phyloP scores from a whole-genome alignment of 164 flowering plant species.

The Magnolia kwangsiensis region DNA sequence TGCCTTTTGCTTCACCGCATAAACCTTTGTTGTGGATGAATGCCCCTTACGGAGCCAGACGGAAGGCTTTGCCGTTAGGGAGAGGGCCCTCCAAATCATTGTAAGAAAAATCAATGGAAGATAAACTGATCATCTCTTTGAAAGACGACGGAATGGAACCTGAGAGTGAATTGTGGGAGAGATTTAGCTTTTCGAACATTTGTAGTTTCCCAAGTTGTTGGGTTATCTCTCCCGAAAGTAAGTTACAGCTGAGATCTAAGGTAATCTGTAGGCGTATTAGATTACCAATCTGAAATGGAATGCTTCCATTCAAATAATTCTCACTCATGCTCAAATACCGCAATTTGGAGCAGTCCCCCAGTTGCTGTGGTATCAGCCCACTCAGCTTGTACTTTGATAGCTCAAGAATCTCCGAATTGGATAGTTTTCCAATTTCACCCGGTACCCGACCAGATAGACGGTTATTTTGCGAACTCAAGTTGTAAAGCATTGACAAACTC shows the following conservation, averaged over 20 bases:
- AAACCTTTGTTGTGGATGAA: conserved; percentile 25
- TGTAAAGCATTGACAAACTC: conserved; percentile 13
- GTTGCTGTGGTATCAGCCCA: conserved; percentile 23
- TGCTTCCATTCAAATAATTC: conserved; percentile 35
- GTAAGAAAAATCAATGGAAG: conserved; percentile 42
- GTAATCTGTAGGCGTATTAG: conserved; percentile 18
- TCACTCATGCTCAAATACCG: conserved; percentile 33
- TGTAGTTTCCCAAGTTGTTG: conserved; percentile 31
- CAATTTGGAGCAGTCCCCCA: conserved; percentile 23
- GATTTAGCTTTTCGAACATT: conserved; percentile 36
- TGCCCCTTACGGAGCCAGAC: neutral
- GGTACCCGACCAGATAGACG: conserved; percentile 36
- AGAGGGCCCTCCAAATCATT: conserved; percentile 40
- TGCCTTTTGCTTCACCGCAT: conserved; percentile 44
- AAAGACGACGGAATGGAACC: conserved; percentile 43
- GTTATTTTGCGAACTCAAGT: conserved; percentile 32
- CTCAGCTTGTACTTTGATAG: conserved; percentile 25
- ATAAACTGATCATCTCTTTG: conserved; percentile 24
- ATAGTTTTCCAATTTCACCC: conserved; percentile 16
- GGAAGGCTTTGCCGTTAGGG: conserved; percentile 13
- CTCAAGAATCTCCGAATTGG: conserved; percentile 4
- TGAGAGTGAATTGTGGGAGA: conserved; percentile 49
- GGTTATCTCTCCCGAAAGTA: conserved; percentile 46
- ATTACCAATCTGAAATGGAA: conserved; percentile 34
- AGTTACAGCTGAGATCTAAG: conserved; percentile 57